A percentile compares a stretch with the other conserved stretches of the same genome.
Evolutionary conservation across 192 early-diverging fungal genomes (phyloP).

Genomic region (Gryganskiella cystojenkinii): DNA sequence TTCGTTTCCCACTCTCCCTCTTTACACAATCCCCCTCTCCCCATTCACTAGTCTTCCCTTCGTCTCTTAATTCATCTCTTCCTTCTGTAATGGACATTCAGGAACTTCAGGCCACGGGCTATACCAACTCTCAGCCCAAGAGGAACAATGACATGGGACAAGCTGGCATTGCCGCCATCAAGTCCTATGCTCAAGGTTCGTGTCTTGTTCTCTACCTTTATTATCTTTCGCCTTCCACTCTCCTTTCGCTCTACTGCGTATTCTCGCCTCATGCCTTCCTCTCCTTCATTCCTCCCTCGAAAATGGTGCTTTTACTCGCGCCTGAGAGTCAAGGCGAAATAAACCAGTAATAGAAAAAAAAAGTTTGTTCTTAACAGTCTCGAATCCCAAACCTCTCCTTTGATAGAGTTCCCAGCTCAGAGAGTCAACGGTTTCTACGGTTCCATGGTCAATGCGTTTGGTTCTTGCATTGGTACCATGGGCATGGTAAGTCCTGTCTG

Average conservation of each 20-base stretch:
- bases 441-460: constrained; percentile 41
- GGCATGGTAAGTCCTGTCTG: constrained; percentile 25
- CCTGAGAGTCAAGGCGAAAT: too few species aligned
- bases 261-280: neutral
- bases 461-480: constrained; percentile 17
- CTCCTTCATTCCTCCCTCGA: too few species aligned
- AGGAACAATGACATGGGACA: constrained; percentile 20
- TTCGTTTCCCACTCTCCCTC: neutral
- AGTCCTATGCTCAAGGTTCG: constrained; percentile 28
- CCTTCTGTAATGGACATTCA: constrained; percentile 5
- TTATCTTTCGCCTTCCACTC: neutral
- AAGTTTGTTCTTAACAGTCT: too few species aligned
- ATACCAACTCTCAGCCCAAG: constrained; percentile 30
- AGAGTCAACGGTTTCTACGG: constrained; percentile 42
- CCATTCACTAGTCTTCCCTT: neutral
- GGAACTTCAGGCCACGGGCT: neutral
- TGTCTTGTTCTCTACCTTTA: neutral
- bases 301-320: too few species aligned
- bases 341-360: too few species aligned
- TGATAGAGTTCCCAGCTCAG: constrained; percentile 34
- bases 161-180: constrained; percentile 19
- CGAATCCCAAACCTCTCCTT: too few species aligned
- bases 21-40: neutral
- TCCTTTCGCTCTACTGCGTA: neutral
- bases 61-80: neutral